phyloP scores from a whole-genome alignment of 305 asterid genomes.

The Plantago coronopus region DNA sequence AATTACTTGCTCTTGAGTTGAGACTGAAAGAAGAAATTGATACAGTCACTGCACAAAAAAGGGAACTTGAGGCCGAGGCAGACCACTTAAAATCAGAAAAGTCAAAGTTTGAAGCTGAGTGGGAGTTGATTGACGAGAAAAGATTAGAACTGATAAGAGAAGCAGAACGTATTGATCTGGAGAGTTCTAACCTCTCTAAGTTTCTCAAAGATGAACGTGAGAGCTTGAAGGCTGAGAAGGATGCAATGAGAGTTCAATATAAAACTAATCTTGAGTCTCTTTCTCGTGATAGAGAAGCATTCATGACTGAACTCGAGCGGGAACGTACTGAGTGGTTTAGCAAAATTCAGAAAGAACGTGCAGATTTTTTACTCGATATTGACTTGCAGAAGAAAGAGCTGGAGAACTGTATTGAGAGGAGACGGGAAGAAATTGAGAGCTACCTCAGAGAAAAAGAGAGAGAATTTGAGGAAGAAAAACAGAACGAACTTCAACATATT shows the following conservation, averaged over 20 bases:
- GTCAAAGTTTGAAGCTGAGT: conserved; percentile 85
- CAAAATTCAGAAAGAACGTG: conserved; percentile 78
- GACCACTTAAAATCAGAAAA: conserved; percentile 72
- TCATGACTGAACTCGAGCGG: conserved; percentile 60
- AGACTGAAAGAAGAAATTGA: conserved; percentile 93
- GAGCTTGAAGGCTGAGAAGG: conserved; percentile 66
- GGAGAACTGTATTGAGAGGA: conserved; percentile 59
- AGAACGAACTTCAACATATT: conserved; percentile 60
- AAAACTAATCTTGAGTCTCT: conserved; percentile 70
- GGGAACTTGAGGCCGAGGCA: conserved; percentile 74
- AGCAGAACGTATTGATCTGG: conserved; percentile 71
- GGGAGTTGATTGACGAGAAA: conserved; percentile 90
- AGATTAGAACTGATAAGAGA: conserved; percentile 71
- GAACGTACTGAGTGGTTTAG: conserved; percentile 73
- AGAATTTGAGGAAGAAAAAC: conserved; percentile 68
- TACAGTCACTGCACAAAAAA: conserved; percentile 62
- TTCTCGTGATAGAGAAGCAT: conserved; percentile 72
- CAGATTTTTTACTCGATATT: conserved; percentile 63
- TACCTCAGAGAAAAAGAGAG: conserved; percentile 61
- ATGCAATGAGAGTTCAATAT: conserved; percentile 56
- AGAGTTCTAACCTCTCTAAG: conserved; percentile 58
- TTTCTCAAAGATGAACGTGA: conserved; percentile 74
- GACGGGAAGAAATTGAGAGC: conserved; percentile 82
- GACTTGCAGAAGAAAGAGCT: conserved; percentile 76
- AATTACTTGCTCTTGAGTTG: conserved; percentile 57